Percentiles rank a stretch among this genome's conserved stretches.
Conservation (phyloP, 2,329 filamentous ascomycete species). For the Endocalyx cinctus region DNA sequence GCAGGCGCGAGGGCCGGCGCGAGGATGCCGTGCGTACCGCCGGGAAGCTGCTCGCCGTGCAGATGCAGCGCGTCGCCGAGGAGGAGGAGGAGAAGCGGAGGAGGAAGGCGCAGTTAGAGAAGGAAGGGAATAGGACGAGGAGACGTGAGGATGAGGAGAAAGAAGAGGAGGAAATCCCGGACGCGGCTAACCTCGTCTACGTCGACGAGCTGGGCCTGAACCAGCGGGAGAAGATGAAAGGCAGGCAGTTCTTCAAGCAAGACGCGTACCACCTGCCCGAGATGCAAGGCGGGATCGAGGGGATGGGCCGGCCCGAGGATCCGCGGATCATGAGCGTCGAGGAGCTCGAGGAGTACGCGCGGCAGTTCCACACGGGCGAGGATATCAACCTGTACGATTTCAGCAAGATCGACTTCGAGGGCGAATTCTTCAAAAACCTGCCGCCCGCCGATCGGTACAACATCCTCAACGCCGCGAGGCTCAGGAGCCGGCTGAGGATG, state of each 20-base stretch:
- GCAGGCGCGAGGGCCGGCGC: conserved; percentile 76
- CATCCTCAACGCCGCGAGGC: conserved; percentile 87
- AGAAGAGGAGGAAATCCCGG: conserved; percentile 64
- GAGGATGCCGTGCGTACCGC: conserved; percentile 93
- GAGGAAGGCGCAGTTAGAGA: conserved; percentile 38
- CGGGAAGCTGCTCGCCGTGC: conserved; percentile 83
- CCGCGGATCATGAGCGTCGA: conserved; percentile 94
- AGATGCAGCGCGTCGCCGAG: conserved; percentile 87
- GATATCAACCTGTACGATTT: conserved; percentile 94
- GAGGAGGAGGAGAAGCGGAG: conserved; percentile 71
- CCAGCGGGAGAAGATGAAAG: conserved; percentile 67
- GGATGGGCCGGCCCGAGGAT: conserved; percentile 87
- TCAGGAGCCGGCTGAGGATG: conserved; percentile 88
- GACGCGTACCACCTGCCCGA: conserved; percentile 95
- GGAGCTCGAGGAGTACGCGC: conserved; percentile 88
- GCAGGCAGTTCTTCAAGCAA: conserved; percentile 78
- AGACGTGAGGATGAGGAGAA: conserved; percentile 36
- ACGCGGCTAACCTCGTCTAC: conserved; percentile 71
- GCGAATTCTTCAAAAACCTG: conserved; percentile 88
- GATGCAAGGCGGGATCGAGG: conserved; percentile 69
- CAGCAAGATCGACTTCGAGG: conserved; percentile 96
- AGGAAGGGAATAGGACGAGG: too few species aligned
- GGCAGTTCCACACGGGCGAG: conserved; percentile 86
- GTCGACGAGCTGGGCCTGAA: conserved; percentile 85
- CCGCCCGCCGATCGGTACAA: conserved; percentile 92